Percentiles rank a stretch among this genome's conserved stretches.
phyloP scores from a whole-genome alignment of 257 asterid genomes.

The Echium plantagineum region DNA sequence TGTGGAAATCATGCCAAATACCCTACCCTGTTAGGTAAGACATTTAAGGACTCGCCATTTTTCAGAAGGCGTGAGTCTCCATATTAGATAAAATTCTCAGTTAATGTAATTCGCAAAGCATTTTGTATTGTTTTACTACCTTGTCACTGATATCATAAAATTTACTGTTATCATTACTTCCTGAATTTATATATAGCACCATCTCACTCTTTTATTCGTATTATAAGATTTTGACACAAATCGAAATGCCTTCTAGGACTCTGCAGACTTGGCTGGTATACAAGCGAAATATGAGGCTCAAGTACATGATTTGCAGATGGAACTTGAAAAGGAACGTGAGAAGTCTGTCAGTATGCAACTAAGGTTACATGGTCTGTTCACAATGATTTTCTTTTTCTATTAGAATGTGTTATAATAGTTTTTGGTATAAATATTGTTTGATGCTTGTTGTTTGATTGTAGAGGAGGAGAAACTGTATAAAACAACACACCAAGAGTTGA shows the following conservation, averaged over 20 bases:
- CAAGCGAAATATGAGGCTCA: conserved; percentile 63
- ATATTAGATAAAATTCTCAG: background rate
- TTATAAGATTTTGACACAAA: conserved; percentile 28
- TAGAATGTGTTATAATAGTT: background rate
- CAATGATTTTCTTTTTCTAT: conserved; percentile 5
- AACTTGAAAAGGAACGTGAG: conserved; percentile 62
- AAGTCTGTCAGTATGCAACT: conserved; percentile 38
- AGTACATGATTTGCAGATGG: conserved; percentile 41
- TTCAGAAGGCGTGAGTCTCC: too few species aligned
- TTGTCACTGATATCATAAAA: background rate
- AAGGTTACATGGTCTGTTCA: conserved; percentile 53
- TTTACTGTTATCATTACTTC: background rate
- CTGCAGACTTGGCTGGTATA: conserved; percentile 41
- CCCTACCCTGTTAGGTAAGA: too few species aligned
- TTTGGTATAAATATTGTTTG: conserved; percentile 16
- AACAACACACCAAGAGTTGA: conserved; percentile 62
- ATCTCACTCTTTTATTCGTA: background rate
- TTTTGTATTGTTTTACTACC: background rate
- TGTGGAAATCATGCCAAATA: too few species aligned
- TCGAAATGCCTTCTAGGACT: conserved; percentile 65
- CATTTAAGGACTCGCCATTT: too few species aligned
- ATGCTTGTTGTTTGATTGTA: conserved; percentile 31
- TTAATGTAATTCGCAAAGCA: background rate
- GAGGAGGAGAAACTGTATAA: conserved; percentile 79
- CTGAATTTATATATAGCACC: background rate